Conservation (phyloP, 768 basidiomycete genomes). For the Naganishia onofrii region DNA sequence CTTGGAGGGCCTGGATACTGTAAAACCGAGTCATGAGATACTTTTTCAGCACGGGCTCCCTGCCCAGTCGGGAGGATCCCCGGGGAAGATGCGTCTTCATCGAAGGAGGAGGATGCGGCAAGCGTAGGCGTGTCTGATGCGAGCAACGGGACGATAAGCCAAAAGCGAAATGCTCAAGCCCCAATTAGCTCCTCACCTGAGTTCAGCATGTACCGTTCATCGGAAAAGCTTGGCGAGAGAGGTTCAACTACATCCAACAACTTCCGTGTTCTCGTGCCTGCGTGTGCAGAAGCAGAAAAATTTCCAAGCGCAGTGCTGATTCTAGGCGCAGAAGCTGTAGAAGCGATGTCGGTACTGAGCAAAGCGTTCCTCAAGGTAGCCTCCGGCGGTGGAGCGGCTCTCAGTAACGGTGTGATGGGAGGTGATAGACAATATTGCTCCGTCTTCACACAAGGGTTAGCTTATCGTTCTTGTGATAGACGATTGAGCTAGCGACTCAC, state of each 20-base stretch:
- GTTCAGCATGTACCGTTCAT: neutral
- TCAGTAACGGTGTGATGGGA: neutral
- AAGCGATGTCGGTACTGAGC: neutral
- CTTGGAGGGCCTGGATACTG: neutral
- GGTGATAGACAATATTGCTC: neutral
- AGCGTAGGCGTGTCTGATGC: constrained; percentile 1
- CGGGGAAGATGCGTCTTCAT: neutral
- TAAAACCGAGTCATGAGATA: neutral
- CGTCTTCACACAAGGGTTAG: neutral
- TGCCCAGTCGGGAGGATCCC: neutral
- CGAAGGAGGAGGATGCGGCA: constrained; percentile 2
- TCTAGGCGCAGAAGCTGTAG: neutral
- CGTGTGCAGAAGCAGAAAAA: too few species aligned
- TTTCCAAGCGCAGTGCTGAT: too few species aligned
- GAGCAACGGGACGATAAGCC: neutral
- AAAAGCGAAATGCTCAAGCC: neutral
- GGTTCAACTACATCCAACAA: constrained; percentile 8
- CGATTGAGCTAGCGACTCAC: neutral
- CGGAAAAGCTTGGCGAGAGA: neutral
- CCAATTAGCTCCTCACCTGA: neutral
- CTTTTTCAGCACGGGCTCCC: neutral
- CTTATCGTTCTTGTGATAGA: too few species aligned
- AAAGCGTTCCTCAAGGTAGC: neutral
- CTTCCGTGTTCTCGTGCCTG: neutral
- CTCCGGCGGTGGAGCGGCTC: neutral